Evolutionary conservation across 768 basidiomycete species (phyloP).

Genomic region (Leccinellum rugosiceps): DNA sequence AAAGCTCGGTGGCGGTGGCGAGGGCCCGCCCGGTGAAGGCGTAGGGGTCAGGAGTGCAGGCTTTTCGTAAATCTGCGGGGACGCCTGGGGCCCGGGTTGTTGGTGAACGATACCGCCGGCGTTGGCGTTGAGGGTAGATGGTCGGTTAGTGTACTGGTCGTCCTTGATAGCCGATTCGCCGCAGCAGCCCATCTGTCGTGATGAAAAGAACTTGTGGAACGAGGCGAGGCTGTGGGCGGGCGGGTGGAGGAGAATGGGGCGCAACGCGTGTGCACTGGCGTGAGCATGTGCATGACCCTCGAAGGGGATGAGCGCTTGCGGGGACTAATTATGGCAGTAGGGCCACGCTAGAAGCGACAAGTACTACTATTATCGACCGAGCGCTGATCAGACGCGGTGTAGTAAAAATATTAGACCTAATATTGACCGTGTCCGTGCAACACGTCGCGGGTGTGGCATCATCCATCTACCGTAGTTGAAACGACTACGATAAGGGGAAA

Average conservation of each 20-base stretch:
- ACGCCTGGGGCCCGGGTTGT: constrained; percentile 47
- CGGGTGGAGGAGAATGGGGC: background rate
- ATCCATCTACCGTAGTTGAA: background rate
- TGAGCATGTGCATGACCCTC: background rate
- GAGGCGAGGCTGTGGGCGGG: background rate
- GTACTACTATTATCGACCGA: too few relatives aligned
- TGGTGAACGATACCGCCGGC: constrained; percentile 39
- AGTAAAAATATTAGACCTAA: too few relatives aligned
- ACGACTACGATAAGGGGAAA: background rate
- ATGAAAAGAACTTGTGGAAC: background rate
- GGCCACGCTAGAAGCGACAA: constrained; percentile 5
- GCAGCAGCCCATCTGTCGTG: constrained; percentile 59
- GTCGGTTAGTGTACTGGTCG: constrained; percentile 34
- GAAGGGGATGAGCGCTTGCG: constrained; percentile 8
- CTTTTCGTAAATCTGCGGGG: constrained; percentile 39
- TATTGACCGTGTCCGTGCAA: too few relatives aligned
- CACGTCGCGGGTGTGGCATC: background rate
- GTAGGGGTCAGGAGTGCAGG: constrained; percentile 40
- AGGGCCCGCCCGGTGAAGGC: constrained; percentile 31
- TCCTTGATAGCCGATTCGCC: constrained; percentile 42
- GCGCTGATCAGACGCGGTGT: too few relatives aligned
- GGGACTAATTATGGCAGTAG: constrained; percentile 11
- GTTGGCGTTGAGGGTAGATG: constrained; percentile 23
- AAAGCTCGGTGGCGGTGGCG: constrained; percentile 45
- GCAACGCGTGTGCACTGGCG: background rate